Percentiles rank a stretch among this genome's conserved stretches.
Conservation (phyloP, 2,329 filamentous ascomycete genomes). For the Xylaria multiplex region DNA sequence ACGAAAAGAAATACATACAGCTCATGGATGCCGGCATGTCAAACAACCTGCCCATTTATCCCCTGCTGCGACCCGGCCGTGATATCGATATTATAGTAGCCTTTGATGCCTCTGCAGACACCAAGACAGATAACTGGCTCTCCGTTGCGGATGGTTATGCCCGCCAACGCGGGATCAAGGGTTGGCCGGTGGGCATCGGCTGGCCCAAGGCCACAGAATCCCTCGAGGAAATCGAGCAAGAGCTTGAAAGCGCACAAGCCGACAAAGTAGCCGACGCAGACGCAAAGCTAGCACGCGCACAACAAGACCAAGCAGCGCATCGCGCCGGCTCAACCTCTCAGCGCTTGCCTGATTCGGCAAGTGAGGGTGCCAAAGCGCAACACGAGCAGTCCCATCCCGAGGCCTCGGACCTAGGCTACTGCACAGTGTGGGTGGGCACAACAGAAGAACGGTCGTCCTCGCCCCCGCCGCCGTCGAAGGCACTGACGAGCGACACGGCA, state of each 20-base stretch:
- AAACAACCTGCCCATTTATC: conserved; percentile 97
- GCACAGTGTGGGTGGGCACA: conserved; percentile 93
- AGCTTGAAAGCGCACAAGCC: conserved; percentile 75
- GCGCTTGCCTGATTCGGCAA: conserved; percentile 29
- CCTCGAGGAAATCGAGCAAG: conserved; percentile 67
- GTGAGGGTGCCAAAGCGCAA: conserved; percentile 49
- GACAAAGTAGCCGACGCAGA: conserved; percentile 69
- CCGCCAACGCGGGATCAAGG: conserved; percentile 86
- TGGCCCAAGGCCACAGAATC: conserved; percentile 78
- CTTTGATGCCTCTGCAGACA: conserved; percentile 94
- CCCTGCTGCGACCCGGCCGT: conserved; percentile 85
- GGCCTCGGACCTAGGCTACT: conserved; percentile 80
- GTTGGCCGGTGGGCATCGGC: conserved; percentile 94
- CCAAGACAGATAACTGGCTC: conserved; percentile 95
- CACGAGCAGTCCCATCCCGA: conserved; percentile 57
- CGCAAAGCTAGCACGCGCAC: conserved; percentile 70
- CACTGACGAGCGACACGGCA: conserved; percentile 67
- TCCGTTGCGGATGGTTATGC: conserved; percentile 94
- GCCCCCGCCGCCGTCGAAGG: conserved; percentile 60
- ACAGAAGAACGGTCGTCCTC: conserved; percentile 76
- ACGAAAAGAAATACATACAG: conserved; percentile 75
- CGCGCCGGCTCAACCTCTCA: conserved; percentile 48
- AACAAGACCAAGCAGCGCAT: conserved; percentile 49
- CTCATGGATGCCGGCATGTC: conserved; percentile 99
- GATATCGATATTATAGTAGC: conserved; percentile 90